These are phyloP conservation scores for Cnidoscolus chayamansa DNA, from an alignment of 441 rosid genomes.

Conservation along the genomic window DNA sequence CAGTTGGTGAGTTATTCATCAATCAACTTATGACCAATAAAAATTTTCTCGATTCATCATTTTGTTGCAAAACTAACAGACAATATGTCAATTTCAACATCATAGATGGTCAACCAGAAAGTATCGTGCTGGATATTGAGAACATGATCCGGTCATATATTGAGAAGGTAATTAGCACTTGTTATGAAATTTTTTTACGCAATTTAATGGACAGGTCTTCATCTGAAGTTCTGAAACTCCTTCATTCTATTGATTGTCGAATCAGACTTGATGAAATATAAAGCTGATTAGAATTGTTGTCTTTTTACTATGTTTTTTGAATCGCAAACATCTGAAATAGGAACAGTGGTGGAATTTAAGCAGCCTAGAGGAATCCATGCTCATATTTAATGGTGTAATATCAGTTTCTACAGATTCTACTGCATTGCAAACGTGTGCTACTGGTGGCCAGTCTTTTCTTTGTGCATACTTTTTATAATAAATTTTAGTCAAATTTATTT, in stretches of 20 bases:
- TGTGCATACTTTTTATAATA: background rate
- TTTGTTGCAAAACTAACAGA: constrained; percentile 13
- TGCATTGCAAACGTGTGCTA: background rate
- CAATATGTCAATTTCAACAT: constrained; percentile 20
- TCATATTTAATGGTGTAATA: background rate
- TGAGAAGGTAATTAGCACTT: constrained; percentile 64
- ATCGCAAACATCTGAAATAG: background rate
- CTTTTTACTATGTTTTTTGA: constrained; percentile 8
- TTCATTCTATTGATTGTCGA: background rate
- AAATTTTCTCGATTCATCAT: constrained; percentile 11
- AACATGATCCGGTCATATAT: constrained; percentile 78
- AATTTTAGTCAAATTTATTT: background rate
- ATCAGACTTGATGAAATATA: constrained; percentile 2
- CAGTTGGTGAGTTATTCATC: constrained; percentile 62
- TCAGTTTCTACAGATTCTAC: background rate
- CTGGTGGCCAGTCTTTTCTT: background rate
- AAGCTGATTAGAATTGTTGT: background rate
- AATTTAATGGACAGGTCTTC: background rate
- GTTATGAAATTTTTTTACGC: constrained; percentile 11
- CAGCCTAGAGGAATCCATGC: background rate
- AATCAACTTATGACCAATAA: constrained; percentile 6
- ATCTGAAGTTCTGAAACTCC: background rate
- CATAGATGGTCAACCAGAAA: constrained; percentile 86
- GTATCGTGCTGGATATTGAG: constrained; percentile 83
- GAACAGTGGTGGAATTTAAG: background rate